These are phyloP conservation scores for Fusarium dlaminii DNA, from an alignment of 2,329 filamentous ascomycete species.

Conservation along the genomic window DNA sequence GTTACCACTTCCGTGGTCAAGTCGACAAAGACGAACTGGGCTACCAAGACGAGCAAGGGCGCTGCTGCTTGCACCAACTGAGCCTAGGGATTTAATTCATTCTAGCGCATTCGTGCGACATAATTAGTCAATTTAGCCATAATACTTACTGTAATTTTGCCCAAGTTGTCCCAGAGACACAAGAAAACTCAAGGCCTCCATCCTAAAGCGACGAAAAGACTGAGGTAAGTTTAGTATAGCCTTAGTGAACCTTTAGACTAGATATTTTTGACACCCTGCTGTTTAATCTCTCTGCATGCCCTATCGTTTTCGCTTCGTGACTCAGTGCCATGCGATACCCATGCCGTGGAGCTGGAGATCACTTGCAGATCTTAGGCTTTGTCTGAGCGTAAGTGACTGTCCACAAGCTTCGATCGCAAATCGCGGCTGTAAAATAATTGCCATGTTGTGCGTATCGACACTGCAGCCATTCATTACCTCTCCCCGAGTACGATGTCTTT, in stretches of 20 bases:
- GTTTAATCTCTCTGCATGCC: neutral
- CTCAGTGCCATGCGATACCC: slow-evolving; percentile 8
- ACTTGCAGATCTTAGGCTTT: slow-evolving; percentile 28
- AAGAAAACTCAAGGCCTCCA: neutral
- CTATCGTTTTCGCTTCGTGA: neutral
- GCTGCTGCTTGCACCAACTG: slow-evolving; percentile 23
- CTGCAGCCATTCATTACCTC: neutral
- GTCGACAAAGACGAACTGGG: slow-evolving; percentile 22
- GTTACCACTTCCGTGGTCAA: slow-evolving; percentile 22
- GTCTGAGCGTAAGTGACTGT: slow-evolving; percentile 17
- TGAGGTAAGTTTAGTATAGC: neutral
- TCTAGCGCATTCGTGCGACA: neutral
- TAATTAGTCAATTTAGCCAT: neutral
- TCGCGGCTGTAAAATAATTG: neutral
- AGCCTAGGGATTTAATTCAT: neutral
- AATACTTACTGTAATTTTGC: neutral
- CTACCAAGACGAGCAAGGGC: slow-evolving; percentile 28
- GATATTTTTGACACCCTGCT: neutral
- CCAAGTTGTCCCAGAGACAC: neutral
- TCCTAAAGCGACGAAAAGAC: neutral
- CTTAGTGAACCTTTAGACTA: neutral
- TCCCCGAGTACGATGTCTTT: neutral
- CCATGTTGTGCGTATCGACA: neutral
- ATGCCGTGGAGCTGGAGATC: slow-evolving; percentile 23
- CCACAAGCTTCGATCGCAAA: slow-evolving; percentile 12